These are phyloP conservation scores for Gossypium schwendimanii DNA, from an alignment of 441 rosid species.

Conservation along the genomic window DNA sequence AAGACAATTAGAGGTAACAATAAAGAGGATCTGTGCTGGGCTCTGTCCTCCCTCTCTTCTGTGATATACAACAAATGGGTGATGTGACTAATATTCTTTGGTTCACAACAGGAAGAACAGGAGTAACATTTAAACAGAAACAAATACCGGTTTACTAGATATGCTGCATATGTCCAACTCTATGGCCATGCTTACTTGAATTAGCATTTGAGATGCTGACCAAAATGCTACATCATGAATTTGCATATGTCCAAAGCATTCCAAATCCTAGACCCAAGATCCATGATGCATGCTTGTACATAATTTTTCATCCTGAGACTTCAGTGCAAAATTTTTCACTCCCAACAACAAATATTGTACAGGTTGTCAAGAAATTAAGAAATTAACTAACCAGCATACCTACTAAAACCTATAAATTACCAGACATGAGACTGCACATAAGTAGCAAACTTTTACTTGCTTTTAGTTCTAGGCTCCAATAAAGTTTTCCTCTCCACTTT, in stretches of 20 bases:
- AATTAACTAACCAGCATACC: not conserved
- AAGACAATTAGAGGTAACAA: not conserved
- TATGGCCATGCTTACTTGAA: not conserved
- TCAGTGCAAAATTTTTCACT: not conserved
- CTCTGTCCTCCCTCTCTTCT: not conserved
- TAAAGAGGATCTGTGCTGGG: not conserved
- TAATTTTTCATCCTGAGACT: not conserved
- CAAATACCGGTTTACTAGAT: not conserved
- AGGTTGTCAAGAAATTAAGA: not conserved
- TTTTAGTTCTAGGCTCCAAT: not conserved
- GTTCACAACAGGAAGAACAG: not conserved
- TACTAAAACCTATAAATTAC: not conserved
- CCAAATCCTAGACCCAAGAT: slow-evolving; percentile 4
- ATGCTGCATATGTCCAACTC: not conserved
- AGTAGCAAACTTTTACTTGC: not conserved
- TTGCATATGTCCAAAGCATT: not conserved
- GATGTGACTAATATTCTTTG: not conserved
- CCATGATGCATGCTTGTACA: slow-evolving; percentile 1
- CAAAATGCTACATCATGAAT: not conserved
- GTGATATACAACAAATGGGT: not conserved
- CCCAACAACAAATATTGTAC: not conserved
- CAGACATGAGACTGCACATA: not conserved
- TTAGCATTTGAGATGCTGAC: slow-evolving; percentile 6
- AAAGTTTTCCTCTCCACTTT: not conserved
- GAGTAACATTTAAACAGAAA: not conserved